Conservation (phyloP, 495 filamentous ascomycete species). For the Oidiodendron maius region DNA sequence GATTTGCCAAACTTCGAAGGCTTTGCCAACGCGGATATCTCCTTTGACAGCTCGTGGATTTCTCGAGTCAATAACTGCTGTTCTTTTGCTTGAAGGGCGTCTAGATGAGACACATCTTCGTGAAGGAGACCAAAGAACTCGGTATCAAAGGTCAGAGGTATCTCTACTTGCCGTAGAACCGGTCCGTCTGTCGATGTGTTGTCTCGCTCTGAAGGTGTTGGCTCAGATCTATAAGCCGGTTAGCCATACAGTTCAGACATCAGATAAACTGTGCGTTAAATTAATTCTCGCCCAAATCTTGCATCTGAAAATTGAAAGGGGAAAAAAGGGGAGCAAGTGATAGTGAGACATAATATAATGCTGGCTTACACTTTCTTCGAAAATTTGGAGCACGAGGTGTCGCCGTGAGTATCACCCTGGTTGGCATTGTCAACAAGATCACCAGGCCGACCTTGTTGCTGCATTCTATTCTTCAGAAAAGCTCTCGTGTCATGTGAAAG, state of each 20-base stretch:
- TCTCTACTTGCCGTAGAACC: constrained; percentile 34
- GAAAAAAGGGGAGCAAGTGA: too few relatives aligned
- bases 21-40: constrained; percentile 50
- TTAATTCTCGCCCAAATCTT: too few relatives aligned
- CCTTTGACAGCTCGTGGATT: constrained; percentile 47
- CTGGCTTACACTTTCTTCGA: background rate
- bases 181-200: background rate
- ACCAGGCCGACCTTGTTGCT: background rate
- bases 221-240: background rate
- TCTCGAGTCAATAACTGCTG: constrained; percentile 44
- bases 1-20: constrained; percentile 48
- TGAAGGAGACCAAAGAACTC: constrained; percentile 65
- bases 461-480: constrained; percentile 34
- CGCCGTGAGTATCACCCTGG: background rate
- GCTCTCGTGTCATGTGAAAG: constrained; percentile 47
- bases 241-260: background rate
- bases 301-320: background rate
- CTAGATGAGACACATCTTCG: constrained; percentile 53
- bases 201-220: background rate
- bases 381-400: background rate
- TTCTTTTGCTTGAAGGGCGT: constrained; percentile 52
- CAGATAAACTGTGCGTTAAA: too few relatives aligned
- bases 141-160: constrained; percentile 59
- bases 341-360: too few relatives aligned
- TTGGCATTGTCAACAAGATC: background rate